Base-by-base conservation (phyloP, 306 rosid species). In the Vigna trinervia region DNA sequence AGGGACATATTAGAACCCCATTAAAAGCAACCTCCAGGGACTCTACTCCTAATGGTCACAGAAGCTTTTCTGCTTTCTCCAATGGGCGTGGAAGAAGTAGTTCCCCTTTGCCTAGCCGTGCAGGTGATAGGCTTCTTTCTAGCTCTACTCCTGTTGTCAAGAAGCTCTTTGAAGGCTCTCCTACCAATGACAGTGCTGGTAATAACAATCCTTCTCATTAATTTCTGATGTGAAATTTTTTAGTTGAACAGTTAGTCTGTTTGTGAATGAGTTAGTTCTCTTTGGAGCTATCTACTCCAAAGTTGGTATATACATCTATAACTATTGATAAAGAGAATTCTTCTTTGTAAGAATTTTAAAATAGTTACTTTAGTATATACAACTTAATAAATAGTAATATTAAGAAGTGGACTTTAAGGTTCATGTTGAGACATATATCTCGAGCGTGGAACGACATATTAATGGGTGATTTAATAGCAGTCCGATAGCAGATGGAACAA, bases 31-130 rank as follows among this genome's bases (percentile, higher is more conserved):
- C 58, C 82, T 88, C 96, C 65, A 83, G 82, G 83, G 93, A 86
- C 52, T 67, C 85, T 26, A 92, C 91, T 20, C 94, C 97, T 39
- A 85, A 83, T 80, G 86, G 87, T 79, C 75, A 77, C 76, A 87
- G 90, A 88, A 83, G 88, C 86, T 62, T 45, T 69, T 85, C 93
- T 52, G 57, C 73, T 64, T 75, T 77, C 68, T 66, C 96, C 80
- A 86, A 85, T 82, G 90, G 89, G 38, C 86, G 85, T 48, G 89
- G 87, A 81, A 88, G 90, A 84, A 92, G 97, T 74, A 75, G 75
- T 71, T 90, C 96, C 73, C 96, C 94, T 41, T 77, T 93, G 77
- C 77, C 93, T 10, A 52, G 81, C 50, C 76, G 70, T 68, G 80
- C 83, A 74, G 62, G 72, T 69, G 74, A 78, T 73, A 64, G 20